phyloP scores from a whole-genome alignment of 139 green algal species.

The Medakamo hakoo region DNA sequence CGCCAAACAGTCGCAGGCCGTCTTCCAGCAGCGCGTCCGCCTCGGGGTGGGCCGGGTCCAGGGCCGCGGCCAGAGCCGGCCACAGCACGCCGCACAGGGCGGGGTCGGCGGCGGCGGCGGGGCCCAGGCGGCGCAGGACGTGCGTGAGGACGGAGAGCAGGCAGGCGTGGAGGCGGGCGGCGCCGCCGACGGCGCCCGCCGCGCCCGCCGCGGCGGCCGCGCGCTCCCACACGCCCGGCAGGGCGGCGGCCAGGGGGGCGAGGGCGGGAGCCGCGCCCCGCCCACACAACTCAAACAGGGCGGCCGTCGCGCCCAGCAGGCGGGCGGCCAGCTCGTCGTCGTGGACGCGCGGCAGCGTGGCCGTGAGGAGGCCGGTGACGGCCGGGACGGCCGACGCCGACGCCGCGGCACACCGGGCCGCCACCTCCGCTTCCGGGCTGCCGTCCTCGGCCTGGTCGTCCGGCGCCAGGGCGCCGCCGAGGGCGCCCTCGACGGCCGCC shows the following conservation, averaged over 20 bases:
- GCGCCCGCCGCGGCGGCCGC: too few species aligned
- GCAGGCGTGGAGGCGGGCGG: not conserved
- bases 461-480: too few species aligned
- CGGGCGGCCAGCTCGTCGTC: not conserved
- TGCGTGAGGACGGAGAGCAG: not conserved
- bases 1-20: not conserved
- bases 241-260: not conserved
- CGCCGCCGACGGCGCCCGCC: too few species aligned
- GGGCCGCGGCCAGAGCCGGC: not conserved
- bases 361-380: not conserved
- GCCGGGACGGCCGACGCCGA: too few species aligned
- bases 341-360: not conserved
- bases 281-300: not conserved
- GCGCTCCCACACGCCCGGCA: not conserved
- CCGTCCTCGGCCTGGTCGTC: too few species aligned
- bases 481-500: not conserved
- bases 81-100: not conserved
- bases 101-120: too few species aligned
- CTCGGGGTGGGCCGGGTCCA: not conserved
- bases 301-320: not conserved
- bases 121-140: not conserved
- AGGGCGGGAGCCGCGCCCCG: not conserved
- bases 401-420: too few species aligned
- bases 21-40: not conserved
- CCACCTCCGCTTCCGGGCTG: not conserved